A percentile compares a stretch with the other conserved stretches of the same genome.
Conservation (phyloP, 2,329 filamentous ascomycete genomes). For the Penicillium glabrum region DNA sequence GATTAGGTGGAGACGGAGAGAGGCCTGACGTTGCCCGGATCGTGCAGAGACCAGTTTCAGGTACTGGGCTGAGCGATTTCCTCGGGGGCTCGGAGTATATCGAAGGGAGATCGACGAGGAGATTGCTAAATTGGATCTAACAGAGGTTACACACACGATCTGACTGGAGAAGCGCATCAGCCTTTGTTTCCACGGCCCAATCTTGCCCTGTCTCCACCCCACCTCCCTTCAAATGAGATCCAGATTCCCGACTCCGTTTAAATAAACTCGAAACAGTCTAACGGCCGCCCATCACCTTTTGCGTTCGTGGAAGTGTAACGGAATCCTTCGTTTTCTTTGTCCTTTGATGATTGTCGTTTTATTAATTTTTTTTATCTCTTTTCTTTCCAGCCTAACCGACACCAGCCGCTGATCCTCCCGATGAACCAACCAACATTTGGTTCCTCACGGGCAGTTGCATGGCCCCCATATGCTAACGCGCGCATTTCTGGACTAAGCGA, state of each 20-base stretch:
- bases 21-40: constrained; percentile 13
- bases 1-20: constrained; percentile 7
- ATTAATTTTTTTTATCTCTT: not conserved
- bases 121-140: not conserved
- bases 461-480: not conserved
- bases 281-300: constrained; percentile 27
- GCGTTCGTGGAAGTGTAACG: constrained; percentile 19
- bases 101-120: constrained; percentile 15
- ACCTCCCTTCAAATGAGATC: constrained; percentile 2
- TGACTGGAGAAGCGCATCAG: not conserved
- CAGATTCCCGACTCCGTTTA: constrained; percentile 16
- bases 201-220: constrained; percentile 5
- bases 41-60: constrained; percentile 24
- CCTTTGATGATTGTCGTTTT: not conserved
- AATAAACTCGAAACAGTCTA: constrained; percentile 45
- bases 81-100: constrained; percentile 26
- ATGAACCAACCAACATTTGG: not conserved
- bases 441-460: not conserved
- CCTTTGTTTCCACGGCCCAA: constrained; percentile 22
- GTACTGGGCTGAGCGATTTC: constrained; percentile 18
- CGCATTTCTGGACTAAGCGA: not conserved
- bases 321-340: not conserved
- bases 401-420: not conserved
- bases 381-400: not conserved
- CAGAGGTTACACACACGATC: constrained; percentile 15